A percentile compares a stretch with the other conserved stretches of the same genome.
Conservation (phyloP, 208 protist genomes). For the Acanthamoeba sp. region DNA sequence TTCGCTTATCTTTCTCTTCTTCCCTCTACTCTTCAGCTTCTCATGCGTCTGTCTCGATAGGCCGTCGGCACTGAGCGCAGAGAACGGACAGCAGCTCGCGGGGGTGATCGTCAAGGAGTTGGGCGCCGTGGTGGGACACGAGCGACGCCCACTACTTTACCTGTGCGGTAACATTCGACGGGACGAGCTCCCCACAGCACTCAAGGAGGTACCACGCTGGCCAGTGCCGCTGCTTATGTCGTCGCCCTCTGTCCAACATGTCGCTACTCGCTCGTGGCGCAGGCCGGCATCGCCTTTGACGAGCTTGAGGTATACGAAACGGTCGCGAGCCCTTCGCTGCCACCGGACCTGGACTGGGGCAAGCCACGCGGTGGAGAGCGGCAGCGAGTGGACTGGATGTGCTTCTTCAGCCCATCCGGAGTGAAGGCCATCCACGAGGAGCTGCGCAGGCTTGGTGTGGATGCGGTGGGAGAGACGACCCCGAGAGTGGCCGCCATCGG, state of each 20-base stretch:
- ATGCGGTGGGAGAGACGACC: not conserved
- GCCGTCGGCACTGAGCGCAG: not conserved
- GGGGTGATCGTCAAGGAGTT: constrained; percentile 12
- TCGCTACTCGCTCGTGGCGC: not conserved
- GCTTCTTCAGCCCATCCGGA: constrained; percentile 57
- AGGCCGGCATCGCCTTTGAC: not conserved
- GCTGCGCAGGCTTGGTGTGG: not conserved
- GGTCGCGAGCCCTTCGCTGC: constrained; percentile 11
- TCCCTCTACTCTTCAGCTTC: not conserved
- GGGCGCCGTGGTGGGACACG: not conserved
- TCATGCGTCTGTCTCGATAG: not conserved
- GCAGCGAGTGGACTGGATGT: constrained; percentile 19
- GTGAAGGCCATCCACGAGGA: constrained; percentile 44
- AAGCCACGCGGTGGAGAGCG: not conserved
- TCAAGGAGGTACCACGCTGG: constrained; percentile 5
- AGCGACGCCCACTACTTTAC: not conserved
- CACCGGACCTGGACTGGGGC: not conserved
- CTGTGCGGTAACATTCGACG: constrained; percentile 32
- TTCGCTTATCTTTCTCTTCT: not conserved
- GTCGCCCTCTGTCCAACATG: not conserved
- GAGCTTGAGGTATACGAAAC: constrained; percentile 57
- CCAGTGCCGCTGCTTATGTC: too few relatives aligned
- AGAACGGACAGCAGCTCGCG: not conserved
- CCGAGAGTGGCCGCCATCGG: constrained; percentile 7
- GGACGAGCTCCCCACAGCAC: not conserved